These are phyloP conservation scores for Saccharomyces mikatae DNA, from an alignment of 805 yeast genomes.

Conservation along the genomic window DNA sequence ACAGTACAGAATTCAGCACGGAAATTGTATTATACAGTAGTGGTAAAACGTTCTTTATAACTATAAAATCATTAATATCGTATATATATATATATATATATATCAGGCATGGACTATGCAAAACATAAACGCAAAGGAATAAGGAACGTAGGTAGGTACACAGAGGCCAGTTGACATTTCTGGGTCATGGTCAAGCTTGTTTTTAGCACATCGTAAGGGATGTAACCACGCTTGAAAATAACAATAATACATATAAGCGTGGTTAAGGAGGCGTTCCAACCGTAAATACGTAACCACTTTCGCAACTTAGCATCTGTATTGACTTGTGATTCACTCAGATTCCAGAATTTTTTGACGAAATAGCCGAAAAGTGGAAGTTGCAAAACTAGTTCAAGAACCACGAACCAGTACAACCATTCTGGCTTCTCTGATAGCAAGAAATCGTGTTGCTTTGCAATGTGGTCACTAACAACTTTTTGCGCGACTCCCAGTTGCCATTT, in stretches of 20 bases:
- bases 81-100: too few species aligned
- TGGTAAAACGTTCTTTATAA: not conserved
- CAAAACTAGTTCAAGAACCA: slow-evolving; percentile 58
- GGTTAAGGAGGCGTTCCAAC: slow-evolving; percentile 74
- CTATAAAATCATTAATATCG: not conserved
- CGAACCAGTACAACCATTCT: slow-evolving; percentile 66
- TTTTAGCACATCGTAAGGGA: slow-evolving; percentile 10
- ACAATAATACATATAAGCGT: slow-evolving; percentile 65
- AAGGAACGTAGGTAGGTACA: slow-evolving; percentile 27
- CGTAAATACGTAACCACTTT: slow-evolving; percentile 51
- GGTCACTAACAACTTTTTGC: slow-evolving; percentile 44
- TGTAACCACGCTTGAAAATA: slow-evolving; percentile 29
- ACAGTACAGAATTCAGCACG: not conserved
- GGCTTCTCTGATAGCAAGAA: slow-evolving; percentile 54
- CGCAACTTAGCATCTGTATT: slow-evolving; percentile 6
- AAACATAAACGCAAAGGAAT: slow-evolving; percentile 23
- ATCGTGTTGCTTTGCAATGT: slow-evolving; percentile 61
- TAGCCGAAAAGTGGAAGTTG: slow-evolving; percentile 74
- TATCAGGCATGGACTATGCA: not conserved
- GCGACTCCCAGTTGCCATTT: slow-evolving; percentile 39
- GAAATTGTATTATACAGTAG: not conserved
- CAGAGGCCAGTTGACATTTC: slow-evolving; percentile 16
- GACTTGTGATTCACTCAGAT: not conserved
- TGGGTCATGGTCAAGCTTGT: slow-evolving; percentile 14
- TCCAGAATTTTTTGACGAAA: slow-evolving; percentile 13